Evolutionary conservation across 805 yeast species (phyloP).

Genomic region (Nakazawaea sp.): DNA sequence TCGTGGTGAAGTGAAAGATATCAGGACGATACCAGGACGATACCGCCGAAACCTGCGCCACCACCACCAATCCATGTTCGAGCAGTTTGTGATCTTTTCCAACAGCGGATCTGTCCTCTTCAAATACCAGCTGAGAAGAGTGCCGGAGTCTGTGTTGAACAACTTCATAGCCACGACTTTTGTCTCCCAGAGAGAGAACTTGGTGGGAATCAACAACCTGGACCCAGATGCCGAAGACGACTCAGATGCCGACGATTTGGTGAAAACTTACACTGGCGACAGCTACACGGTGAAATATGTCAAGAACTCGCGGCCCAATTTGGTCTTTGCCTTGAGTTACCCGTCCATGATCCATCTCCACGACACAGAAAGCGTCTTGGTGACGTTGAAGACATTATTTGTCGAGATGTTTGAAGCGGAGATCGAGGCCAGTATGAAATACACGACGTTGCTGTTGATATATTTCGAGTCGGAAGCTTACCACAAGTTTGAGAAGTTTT

Average conservation of each 20-base stretch:
- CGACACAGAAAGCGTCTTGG: conserved; percentile 28
- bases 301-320: conserved; percentile 32
- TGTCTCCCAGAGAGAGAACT: conserved; percentile 29
- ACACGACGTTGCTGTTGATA: conserved; percentile 20
- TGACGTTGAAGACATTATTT: conserved; percentile 21
- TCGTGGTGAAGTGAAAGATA: neutral
- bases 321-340: conserved; percentile 37
- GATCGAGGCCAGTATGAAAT: conserved; percentile 18
- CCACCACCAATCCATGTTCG: conserved; percentile 29
- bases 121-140: conserved; percentile 33
- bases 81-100: conserved; percentile 41
- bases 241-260: conserved; percentile 14
- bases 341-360: conserved; percentile 28
- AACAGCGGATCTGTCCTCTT: conserved; percentile 45
- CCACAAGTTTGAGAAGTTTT: conserved; percentile 30
- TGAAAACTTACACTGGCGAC: conserved; percentile 24
- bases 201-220: conserved; percentile 17
- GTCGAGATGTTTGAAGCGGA: conserved; percentile 24
- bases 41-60: too few relatives aligned
- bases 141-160: conserved; percentile 35
- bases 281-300: conserved; percentile 39
- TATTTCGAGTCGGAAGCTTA: conserved; percentile 23
- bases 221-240: conserved; percentile 18
- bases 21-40: too few relatives aligned
- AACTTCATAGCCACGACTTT: conserved; percentile 41